These are phyloP conservation scores for Stephania yunnanensis DNA, from an alignment of 164 flowering plant species.

Conservation along the genomic window DNA sequence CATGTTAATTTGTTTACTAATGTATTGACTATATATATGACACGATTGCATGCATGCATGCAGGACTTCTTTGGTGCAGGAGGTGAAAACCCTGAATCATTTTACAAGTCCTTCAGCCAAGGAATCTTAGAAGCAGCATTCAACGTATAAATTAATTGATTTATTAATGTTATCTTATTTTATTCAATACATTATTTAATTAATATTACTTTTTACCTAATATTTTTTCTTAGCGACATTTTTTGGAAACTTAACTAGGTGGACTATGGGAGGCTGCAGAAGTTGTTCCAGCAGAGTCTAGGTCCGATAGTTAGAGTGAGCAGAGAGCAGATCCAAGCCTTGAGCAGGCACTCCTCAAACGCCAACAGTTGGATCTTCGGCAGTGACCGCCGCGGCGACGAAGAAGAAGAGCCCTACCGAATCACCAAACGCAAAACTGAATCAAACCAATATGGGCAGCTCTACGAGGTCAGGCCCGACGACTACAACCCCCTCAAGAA, in stretches of 20 bases:
- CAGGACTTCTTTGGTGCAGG: conserved; percentile 48
- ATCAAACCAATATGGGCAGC: conserved; percentile 33
- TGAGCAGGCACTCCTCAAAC: conserved; percentile 26
- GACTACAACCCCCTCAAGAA: conserved; percentile 28
- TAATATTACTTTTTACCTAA: neutral
- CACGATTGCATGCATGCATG: neutral
- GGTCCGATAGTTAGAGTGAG: conserved; percentile 33
- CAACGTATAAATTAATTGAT: conserved; percentile 28
- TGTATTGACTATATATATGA: neutral
- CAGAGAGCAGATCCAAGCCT: conserved; percentile 31
- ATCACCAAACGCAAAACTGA: conserved; percentile 23
- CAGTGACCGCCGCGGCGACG: neutral
- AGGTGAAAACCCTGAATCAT: conserved; percentile 50
- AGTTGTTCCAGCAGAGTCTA: conserved; percentile 11
- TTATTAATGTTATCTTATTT: neutral
- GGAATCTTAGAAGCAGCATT: conserved; percentile 58
- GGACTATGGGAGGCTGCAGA: neutral
- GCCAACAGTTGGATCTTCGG: conserved; percentile 13
- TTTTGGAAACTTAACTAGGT: neutral
- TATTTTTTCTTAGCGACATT: no score
- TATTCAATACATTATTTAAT: neutral
- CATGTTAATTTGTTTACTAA: neutral
- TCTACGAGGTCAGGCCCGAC: conserved; percentile 22
- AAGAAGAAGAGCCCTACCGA: conserved; percentile 25
- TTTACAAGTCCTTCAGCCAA: conserved; percentile 44